These are phyloP conservation scores for Metschnikowia kunwiensis DNA, from an alignment of 805 yeast species.

Conservation along the genomic window DNA sequence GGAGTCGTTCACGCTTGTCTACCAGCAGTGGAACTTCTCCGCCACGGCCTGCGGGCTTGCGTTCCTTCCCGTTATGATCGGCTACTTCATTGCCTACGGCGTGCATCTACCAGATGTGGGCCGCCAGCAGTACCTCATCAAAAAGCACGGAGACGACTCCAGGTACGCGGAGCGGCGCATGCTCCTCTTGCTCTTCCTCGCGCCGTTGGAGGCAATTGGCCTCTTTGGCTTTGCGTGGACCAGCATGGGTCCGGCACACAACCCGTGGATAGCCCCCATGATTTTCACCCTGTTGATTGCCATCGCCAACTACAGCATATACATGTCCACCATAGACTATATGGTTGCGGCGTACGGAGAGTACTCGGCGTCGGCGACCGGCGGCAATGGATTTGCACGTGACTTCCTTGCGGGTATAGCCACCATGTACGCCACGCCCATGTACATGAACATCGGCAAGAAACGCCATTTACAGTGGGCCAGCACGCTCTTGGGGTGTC, in stretches of 20 bases:
- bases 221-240: conserved; percentile 44
- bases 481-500: conserved; percentile 34
- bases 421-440: conserved; percentile 37
- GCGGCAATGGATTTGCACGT: conserved; percentile 43
- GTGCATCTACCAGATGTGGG: conserved; percentile 33
- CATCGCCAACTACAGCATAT: conserved; percentile 39
- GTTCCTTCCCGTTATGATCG: conserved; percentile 32
- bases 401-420: conserved; percentile 41
- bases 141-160: conserved; percentile 24
- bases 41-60: conserved; percentile 30
- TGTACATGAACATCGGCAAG: conserved; percentile 33
- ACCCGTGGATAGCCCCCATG: conserved; percentile 43
- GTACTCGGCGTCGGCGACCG: conserved; percentile 43
- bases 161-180: conserved; percentile 29
- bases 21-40: conserved; percentile 34
- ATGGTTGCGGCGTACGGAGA: conserved; percentile 43
- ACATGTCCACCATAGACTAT: conserved; percentile 44
- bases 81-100: conserved; percentile 34
- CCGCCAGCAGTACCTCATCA: conserved; percentile 27
- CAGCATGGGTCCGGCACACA: conserved; percentile 34
- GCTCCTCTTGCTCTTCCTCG: conserved; percentile 34
- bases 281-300: conserved; percentile 37
- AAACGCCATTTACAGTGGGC: conserved; percentile 37
- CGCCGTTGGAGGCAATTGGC: conserved; percentile 38
- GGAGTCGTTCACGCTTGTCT: conserved; percentile 35